phyloP scores from a whole-genome alignment of 805 yeast species.

The Starmerella ratchasimensis region DNA sequence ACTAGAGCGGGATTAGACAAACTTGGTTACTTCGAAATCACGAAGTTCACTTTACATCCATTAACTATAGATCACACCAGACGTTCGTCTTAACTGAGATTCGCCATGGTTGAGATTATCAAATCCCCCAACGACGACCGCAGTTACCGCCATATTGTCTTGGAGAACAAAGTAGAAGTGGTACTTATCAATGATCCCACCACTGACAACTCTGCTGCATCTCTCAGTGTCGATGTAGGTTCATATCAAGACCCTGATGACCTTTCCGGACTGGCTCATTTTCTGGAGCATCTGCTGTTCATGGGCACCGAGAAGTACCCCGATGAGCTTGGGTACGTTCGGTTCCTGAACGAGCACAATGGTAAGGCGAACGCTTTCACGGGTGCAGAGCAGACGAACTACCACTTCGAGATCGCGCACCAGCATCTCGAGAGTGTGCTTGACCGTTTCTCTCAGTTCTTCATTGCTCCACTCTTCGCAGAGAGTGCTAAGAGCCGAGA shows the following conservation, averaged over 20 bases:
- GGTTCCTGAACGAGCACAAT: conserved; percentile 66
- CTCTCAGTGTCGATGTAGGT: conserved; percentile 68
- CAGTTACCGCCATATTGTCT: conserved; percentile 48
- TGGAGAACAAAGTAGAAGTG: conserved; percentile 57
- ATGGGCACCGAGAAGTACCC: conserved; percentile 74
- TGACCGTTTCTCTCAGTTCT: conserved; percentile 87
- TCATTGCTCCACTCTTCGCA: conserved; percentile 67
- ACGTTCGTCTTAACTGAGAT: too few relatives aligned
- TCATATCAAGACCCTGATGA: conserved; percentile 62
- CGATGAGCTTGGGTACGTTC: conserved; percentile 56
- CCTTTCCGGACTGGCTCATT: conserved; percentile 74
- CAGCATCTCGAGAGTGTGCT: conserved; percentile 72
- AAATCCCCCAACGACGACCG: conserved; percentile 51
- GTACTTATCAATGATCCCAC: conserved; percentile 66
- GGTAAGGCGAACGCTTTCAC: conserved; percentile 91
- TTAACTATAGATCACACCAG: too few relatives aligned
- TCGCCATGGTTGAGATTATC: conserved; percentile 2
- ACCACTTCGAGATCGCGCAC: conserved; percentile 71
- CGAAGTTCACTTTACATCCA: too few relatives aligned
- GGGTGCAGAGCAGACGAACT: conserved; percentile 76
- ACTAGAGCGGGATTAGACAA: too few relatives aligned
- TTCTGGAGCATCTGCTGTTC: conserved; percentile 72
- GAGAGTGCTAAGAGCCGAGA: conserved; percentile 76
- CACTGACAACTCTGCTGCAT: conserved; percentile 49
- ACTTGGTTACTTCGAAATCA: too few relatives aligned